A percentile compares a stretch with the other conserved stretches of the same genome.
These are phyloP conservation scores for Papiliotrema laurentii DNA, from an alignment of 1,284 basidiomycete species.

Conservation along the genomic window DNA sequence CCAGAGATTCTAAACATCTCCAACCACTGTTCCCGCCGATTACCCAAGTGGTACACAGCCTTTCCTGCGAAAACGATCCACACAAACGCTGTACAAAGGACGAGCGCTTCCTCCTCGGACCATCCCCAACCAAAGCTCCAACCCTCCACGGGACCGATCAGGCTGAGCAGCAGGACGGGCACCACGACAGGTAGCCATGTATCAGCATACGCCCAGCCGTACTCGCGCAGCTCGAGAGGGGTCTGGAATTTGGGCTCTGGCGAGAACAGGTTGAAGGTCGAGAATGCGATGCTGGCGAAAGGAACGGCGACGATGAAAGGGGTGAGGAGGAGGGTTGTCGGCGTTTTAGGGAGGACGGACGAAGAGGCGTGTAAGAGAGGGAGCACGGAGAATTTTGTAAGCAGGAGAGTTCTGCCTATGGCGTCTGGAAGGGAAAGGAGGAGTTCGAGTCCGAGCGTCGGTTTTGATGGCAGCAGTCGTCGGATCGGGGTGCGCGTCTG, in stretches of 20 bases:
- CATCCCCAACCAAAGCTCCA: conserved; percentile 27
- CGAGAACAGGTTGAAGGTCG: conserved; percentile 37
- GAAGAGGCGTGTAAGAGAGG: conserved; percentile 27
- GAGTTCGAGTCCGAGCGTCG: conserved; percentile 34
- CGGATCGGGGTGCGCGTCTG: conserved; percentile 40
- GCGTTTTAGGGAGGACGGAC: conserved; percentile 28
- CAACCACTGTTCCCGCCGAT: conserved; percentile 14
- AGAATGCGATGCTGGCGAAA: conserved; percentile 39
- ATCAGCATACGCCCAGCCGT: conserved; percentile 44
- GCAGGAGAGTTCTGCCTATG: conserved; percentile 43
- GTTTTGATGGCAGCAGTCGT: conserved; percentile 28
- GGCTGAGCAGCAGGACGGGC: conserved; percentile 31
- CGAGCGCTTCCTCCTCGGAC: conserved; percentile 30
- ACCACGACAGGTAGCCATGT: conserved; percentile 39
- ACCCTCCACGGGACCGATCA: conserved; percentile 39
- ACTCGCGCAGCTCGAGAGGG: conserved; percentile 36
- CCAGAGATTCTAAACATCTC: conserved; percentile 3
- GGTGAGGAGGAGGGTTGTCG: conserved; percentile 36
- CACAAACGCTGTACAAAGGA: conserved; percentile 25
- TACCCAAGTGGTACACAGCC: conserved; percentile 37
- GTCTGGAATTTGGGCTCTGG: conserved; percentile 27
- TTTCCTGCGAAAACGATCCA: conserved; percentile 26
- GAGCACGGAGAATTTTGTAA: conserved; percentile 42
- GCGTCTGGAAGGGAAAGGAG: conserved; percentile 38
- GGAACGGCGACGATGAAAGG: conserved; percentile 46